A percentile compares a stretch with the other conserved stretches of the same genome.
Evolutionary conservation across 352 stramenopile genomes (phyloP).

Genomic region (Blastocystis sp.): DNA sequence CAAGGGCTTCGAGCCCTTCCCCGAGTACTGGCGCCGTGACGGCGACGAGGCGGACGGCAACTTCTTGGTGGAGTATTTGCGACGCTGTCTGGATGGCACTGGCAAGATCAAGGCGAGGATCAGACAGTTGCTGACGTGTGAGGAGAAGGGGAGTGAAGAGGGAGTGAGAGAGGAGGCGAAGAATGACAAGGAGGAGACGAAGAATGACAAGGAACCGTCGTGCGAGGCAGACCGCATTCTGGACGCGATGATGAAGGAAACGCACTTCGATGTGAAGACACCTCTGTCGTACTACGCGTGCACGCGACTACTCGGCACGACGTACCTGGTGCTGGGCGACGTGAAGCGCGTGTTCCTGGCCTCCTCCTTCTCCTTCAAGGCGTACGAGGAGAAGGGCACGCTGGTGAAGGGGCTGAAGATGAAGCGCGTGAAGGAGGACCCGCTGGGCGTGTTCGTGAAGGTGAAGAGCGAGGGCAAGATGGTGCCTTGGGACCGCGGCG

Average conservation of each 20-base stretch:
- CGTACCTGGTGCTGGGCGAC: conserved; percentile 11
- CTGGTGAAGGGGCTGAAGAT: background rate
- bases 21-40: background rate
- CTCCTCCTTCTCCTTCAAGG: background rate
- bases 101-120: conserved; percentile 9
- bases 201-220: too few species aligned
- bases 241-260: conserved; percentile 24
- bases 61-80: background rate
- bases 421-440: conserved; percentile 8
- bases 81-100: conserved; percentile 17
- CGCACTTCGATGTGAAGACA: background rate
- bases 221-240: conserved; percentile 38
- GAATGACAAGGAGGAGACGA: too few species aligned
- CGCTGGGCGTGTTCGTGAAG: background rate
- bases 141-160: background rate
- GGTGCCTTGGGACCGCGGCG: background rate
- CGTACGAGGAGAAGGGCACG: conserved; percentile 1
- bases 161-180: too few species aligned
- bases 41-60: conserved; percentile 1
- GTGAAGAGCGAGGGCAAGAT: background rate
- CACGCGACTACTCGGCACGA: background rate
- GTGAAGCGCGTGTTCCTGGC: conserved; percentile 21
- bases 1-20: conserved; percentile 38
- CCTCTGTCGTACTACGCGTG: conserved; percentile 39
- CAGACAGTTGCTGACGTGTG: conserved; percentile 27